Evolutionary conservation across 2,329 filamentous ascomycete genomes (phyloP).

Genomic region (Colletotrichum sojae): DNA sequence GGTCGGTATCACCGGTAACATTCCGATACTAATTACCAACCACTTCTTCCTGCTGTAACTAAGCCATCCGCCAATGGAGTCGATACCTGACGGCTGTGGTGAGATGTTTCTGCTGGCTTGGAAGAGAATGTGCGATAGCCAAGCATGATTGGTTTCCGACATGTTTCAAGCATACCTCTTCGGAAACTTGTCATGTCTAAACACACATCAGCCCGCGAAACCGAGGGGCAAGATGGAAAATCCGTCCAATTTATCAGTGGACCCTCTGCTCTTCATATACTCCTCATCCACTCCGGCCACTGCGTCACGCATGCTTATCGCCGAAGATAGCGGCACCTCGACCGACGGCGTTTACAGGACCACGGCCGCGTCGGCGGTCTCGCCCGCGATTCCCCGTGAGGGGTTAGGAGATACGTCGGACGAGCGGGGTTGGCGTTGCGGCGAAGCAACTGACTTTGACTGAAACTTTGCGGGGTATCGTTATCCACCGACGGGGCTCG

Average conservation of each 20-base stretch:
- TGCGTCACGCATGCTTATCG: no score
- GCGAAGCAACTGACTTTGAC: slow-evolving; percentile 18
- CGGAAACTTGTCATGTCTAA: background rate
- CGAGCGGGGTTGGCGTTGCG: slow-evolving; percentile 21
- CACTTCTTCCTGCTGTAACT: no score
- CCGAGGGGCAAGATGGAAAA: no score
- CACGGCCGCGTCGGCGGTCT: background rate
- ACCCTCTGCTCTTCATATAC: no score
- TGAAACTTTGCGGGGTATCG: slow-evolving; percentile 27
- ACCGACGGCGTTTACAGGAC: background rate
- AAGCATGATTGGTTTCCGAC: background rate
- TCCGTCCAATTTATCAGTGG: no score
- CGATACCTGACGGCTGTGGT: no score
- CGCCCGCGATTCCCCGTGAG: slow-evolving; percentile 5
- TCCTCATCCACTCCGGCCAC: no score
- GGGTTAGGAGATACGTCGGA: slow-evolving; percentile 16
- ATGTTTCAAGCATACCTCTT: background rate
- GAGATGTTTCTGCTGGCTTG: background rate
- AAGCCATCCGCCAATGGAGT: no score
- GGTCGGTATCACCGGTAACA: no score
- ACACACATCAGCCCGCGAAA: no score
- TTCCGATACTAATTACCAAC: no score
- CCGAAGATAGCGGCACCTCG: no score
- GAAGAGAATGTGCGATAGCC: background rate
- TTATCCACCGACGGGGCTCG: slow-evolving; percentile 1